Base-by-base conservation (phyloP, 176 grass and related monocot species). In the Eragrostis curvula region DNA sequence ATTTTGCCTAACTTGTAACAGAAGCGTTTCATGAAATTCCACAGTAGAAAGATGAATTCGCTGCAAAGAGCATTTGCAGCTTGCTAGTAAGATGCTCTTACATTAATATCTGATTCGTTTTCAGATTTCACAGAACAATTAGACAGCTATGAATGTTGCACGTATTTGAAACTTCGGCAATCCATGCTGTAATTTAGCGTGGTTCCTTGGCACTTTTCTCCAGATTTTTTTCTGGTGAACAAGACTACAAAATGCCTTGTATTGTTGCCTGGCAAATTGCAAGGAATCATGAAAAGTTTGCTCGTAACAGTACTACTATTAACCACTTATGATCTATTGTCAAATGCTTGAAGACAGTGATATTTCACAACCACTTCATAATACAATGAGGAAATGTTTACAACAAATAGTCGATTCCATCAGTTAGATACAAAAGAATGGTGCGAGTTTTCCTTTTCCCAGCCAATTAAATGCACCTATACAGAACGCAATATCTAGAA, bases 391-490 rank as follows among this genome's bases (percentile, higher is more conserved):
- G n/a, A 51, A 68, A 68, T 13, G 9, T 53, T 81, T 71, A 55
- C 67, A 74, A 77, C n/a, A 56, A 77, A 65, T 23, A 18, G 10
- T 62, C 47, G 8, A 78, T 77, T 50, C 41, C 18, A 4, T 51
- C 29, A 63, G 50, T 83, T 79, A 73, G 79, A 21, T 85, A 86
- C 74, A 86, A 86, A 90, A 86, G 79, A 90, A 90, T 86, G 58
- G 9, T 7, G 15, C 25, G n/a, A 53, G 5, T 59, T 86, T 77
- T 82, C 72, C 8, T 68, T 32, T 62, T 27, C 15, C 44, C 70
- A 53, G 23, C 52, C 66, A 61, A 86, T 42, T 43, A 66, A 83
- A 47, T 77, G 78, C 30, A 40, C 15, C 59, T 83, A 79, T 86
- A 83, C 82, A 89, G 23, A 58, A 55, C 8, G 39, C 62, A 62